A percentile compares a stretch with the other conserved stretches of the same genome.
Evolutionary conservation across 2,329 filamentous ascomycete species (phyloP).

Genomic region (Nemania diffusa): DNA sequence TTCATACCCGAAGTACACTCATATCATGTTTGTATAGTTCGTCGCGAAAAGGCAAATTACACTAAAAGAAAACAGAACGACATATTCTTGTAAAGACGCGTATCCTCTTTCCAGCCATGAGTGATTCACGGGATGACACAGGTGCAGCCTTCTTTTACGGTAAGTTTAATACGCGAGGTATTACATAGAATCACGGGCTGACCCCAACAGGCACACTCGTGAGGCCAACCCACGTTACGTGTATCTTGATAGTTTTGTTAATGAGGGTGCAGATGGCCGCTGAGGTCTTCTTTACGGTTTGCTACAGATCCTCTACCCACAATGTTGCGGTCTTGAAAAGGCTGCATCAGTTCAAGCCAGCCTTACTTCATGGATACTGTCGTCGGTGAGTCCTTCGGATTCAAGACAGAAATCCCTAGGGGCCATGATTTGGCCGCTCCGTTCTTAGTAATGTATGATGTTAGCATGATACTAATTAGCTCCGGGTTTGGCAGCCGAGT

Average conservation of each 20-base stretch:
- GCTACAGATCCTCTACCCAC: constrained; percentile 70
- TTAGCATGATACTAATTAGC: not conserved
- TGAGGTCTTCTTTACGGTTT: constrained; percentile 85
- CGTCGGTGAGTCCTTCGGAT: constrained; percentile 59
- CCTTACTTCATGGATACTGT: constrained; percentile 77
- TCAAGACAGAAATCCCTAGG: not conserved
- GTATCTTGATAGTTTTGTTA: constrained; percentile 19
- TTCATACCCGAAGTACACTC: not conserved
- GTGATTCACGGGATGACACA: constrained; percentile 35
- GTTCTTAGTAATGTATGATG: not conserved
- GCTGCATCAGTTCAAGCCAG: constrained; percentile 74
- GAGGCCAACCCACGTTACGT: not conserved
- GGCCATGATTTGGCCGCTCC: not conserved
- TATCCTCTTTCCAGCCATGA: constrained; percentile 26
- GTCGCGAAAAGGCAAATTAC: not conserved
- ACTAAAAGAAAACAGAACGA: not conserved
- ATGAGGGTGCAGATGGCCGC: constrained; percentile 73
- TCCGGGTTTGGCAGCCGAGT: constrained; percentile 64
- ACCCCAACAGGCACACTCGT: constrained; percentile 54
- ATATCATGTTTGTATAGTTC: not conserved
- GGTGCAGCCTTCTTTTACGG: constrained; percentile 68
- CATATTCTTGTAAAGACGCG: not conserved
- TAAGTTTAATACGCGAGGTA: constrained; percentile 43
- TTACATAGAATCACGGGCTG: constrained; percentile 30
- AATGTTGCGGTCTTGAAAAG: constrained; percentile 55